phyloP scores from a whole-genome alignment of 2,329 filamentous ascomycete genomes.

The Claviceps sp. region DNA sequence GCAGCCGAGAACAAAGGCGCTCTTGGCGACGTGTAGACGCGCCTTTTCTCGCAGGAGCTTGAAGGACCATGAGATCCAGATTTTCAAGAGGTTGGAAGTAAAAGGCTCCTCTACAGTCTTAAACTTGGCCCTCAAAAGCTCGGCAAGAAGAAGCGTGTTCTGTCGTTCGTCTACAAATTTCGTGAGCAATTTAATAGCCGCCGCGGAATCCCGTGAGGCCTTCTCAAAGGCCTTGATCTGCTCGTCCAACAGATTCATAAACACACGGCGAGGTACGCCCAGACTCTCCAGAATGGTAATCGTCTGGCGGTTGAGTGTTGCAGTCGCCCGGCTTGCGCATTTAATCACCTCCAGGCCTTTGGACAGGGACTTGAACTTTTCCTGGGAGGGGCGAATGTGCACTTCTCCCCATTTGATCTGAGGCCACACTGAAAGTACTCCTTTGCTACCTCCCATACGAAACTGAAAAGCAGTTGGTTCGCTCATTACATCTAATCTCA shows the following conservation, averaged over 20 bases:
- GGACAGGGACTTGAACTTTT: slow-evolving; percentile 66
- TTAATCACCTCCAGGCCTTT: slow-evolving; percentile 75
- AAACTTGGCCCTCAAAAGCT: slow-evolving; percentile 71
- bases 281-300: slow-evolving; percentile 74
- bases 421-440: slow-evolving; percentile 66
- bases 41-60: slow-evolving; percentile 90
- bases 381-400: slow-evolving; percentile 69
- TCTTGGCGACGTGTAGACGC: slow-evolving; percentile 65
- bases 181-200: slow-evolving; percentile 55
- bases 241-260: slow-evolving; percentile 50
- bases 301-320: slow-evolving; percentile 79
- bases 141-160: slow-evolving; percentile 58
- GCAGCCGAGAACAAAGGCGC: slow-evolving; percentile 78
- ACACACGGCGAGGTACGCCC: slow-evolving; percentile 54
- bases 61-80: slow-evolving; percentile 84
- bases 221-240: slow-evolving; percentile 57
- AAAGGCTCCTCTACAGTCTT: slow-evolving; percentile 66
- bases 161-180: slow-evolving; percentile 78
- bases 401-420: slow-evolving; percentile 54
- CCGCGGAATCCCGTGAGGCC: slow-evolving; percentile 52
- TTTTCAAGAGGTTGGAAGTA: slow-evolving; percentile 58
- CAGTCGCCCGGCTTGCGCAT: slow-evolving; percentile 60
- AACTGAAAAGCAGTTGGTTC: slow-evolving; percentile 82
- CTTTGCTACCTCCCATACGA: slow-evolving; percentile 84
- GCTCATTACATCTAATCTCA: slow-evolving; percentile 43